Evolutionary conservation across 140 eudicot species (phyloP), one percentile per base, ranked within the genome.

Genomic region (Oenanthe javanica): DNA sequence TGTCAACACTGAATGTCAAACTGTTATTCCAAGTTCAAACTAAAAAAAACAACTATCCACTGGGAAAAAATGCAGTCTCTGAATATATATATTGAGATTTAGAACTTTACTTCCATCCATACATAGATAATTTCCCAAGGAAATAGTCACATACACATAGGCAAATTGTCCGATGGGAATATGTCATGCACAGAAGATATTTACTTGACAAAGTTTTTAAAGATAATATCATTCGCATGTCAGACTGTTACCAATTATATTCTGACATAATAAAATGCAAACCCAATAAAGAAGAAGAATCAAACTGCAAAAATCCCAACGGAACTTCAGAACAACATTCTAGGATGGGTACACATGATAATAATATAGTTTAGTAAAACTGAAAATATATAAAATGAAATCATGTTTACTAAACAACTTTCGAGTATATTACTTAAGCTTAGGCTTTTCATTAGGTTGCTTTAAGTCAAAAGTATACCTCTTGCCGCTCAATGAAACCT

Each of bases 401-500:
- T 51, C 52, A 78, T 23, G 45, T 64, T 81, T 18, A 42, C 38
- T 9, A 8, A 54, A 48, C 69, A 15, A 49, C n/a, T 7, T 15
- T 16, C 0, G 21, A 57, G 23, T 79, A 49, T 8, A 49, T 48
- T 54, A 14, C 63, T 42, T 21, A 5, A 9, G 6, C 50, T 55
- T 2, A 81, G 66, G 80, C n/a, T 48, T 23, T 74, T 49, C 6
- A 21, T 75, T 11, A 4, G 10, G 10, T 69, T 54, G 49, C 13
- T 64, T 2, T 12, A 31, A 38, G 59, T 61, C 36, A 40, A 19
- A 19, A 79, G 36, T 55, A 31, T 85, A 93, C 98, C 95, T 93
- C 97, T 86, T 93, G 97, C 85, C 98, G 91, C 79, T 93, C 98
- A 46, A 93, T 93, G 80, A 87, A 93, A 78, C 98, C 98, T 85